phyloP scores from a whole-genome alignment of 495 filamentous ascomycete genomes.

The Aspergillus leporis region DNA sequence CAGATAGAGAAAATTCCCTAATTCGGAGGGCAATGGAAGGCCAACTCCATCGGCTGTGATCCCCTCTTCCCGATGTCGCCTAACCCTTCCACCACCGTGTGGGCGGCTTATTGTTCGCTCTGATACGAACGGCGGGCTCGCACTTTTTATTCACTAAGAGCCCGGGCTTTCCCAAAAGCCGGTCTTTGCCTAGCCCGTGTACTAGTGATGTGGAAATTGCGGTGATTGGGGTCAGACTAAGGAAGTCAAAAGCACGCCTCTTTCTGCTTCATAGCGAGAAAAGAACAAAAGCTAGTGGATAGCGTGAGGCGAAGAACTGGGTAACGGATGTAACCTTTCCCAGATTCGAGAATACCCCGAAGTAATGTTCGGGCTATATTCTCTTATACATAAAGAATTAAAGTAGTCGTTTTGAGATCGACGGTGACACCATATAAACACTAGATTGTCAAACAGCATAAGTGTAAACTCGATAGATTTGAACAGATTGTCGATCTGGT shows the following conservation, averaged over 20 bases:
- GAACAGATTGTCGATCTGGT: neutral
- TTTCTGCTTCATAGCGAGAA: neutral
- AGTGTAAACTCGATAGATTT: neutral
- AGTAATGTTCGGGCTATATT: neutral
- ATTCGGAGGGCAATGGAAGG: no score
- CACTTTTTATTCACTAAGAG: no score
- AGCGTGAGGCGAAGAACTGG: neutral
- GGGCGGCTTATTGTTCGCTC: no score
- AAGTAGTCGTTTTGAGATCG: no score
- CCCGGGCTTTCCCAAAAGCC: no score
- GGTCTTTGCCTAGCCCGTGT: neutral
- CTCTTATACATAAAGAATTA: neutral
- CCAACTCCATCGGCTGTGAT: no score
- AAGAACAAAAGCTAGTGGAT: neutral
- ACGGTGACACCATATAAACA: neutral
- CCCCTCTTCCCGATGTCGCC: no score
- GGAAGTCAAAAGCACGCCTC: neutral
- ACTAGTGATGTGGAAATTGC: constrained; percentile 2
- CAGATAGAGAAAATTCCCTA: no score
- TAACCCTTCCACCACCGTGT: no score
- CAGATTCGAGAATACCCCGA: neutral
- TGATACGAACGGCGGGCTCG: neutral
- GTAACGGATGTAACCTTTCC: constrained; percentile 1
- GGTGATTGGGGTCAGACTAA: neutral
- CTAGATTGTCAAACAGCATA: neutral